phyloP scores from a whole-genome alignment of 2,329 filamentous ascomycete genomes.

The Trichoderma gracile region DNA sequence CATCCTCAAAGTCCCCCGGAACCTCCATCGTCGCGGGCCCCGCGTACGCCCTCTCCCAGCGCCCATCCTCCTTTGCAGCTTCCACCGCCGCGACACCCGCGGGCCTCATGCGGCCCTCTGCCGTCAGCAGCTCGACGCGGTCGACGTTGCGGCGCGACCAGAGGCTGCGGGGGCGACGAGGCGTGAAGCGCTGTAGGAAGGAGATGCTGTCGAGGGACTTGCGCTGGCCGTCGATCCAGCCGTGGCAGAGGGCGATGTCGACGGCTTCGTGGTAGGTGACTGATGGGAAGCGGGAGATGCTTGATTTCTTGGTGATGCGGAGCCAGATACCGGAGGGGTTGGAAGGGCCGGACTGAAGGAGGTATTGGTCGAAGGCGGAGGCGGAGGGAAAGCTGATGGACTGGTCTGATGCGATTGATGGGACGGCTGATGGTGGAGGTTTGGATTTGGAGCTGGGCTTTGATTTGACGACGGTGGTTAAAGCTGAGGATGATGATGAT shows the following conservation, averaged over 20 bases:
- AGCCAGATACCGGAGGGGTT: slow-evolving; percentile 47
- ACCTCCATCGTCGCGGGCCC: slow-evolving; percentile 49
- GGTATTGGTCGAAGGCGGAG: slow-evolving; percentile 41
- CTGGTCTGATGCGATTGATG: slow-evolving; percentile 12
- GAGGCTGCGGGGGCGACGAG: slow-evolving; percentile 53
- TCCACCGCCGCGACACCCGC: slow-evolving; percentile 53
- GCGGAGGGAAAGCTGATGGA: slow-evolving; percentile 36
- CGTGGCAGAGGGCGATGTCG: slow-evolving; percentile 59
- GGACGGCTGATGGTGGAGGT: neutral
- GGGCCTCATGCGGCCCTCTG: slow-evolving; percentile 50
- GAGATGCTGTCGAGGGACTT: slow-evolving; percentile 46
- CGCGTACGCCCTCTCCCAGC: slow-evolving; percentile 60
- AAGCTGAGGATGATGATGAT: neutral
- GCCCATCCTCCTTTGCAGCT: slow-evolving; percentile 56
- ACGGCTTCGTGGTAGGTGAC: slow-evolving; percentile 55
- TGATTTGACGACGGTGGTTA: neutral
- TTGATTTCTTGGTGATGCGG: slow-evolving; percentile 50
- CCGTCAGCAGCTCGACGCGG: slow-evolving; percentile 48
- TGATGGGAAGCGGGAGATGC: slow-evolving; percentile 41
- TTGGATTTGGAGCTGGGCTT: neutral
- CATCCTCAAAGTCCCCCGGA: slow-evolving; percentile 51
- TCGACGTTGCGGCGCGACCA: slow-evolving; percentile 63
- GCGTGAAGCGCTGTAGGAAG: slow-evolving; percentile 60
- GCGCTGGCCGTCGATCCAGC: slow-evolving; percentile 64
- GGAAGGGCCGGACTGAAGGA: slow-evolving; percentile 40